phyloP scores from a whole-genome alignment of 1,284 basidiomycete species.

The Athelia sp. region DNA sequence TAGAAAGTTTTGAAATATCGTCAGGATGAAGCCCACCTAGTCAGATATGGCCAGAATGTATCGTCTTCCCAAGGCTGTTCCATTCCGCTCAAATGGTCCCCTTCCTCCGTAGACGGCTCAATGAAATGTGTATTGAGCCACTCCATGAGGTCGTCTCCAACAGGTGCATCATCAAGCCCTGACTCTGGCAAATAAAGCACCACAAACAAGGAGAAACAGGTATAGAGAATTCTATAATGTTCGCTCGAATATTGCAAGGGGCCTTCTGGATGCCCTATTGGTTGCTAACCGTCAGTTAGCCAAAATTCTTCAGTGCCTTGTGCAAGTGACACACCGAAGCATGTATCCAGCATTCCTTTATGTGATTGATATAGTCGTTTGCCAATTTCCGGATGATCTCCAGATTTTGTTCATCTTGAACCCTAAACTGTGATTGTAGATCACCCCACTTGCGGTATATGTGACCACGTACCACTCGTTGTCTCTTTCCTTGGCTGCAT shows the following conservation, averaged over 20 bases:
- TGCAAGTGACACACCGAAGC: conserved; percentile 47
- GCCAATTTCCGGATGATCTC: conserved; percentile 55
- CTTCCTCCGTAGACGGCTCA: conserved; percentile 82
- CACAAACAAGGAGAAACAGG: conserved; percentile 82
- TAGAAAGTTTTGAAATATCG: no score
- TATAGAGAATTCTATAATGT: conserved; percentile 70
- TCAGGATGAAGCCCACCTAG: conserved; percentile 40
- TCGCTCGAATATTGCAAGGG: conserved; percentile 52
- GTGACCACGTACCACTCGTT: conserved; percentile 35
- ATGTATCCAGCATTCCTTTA: conserved; percentile 70
- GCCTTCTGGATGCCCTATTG: conserved; percentile 36
- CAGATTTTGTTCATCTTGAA: conserved; percentile 39
- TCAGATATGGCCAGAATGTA: conserved; percentile 82
- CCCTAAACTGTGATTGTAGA: conserved; percentile 23
- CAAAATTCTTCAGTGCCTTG: conserved; percentile 3
- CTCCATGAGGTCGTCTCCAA: conserved; percentile 93
- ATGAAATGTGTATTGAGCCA: conserved; percentile 93
- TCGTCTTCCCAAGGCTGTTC: conserved; percentile 81
- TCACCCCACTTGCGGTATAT: conserved; percentile 6
- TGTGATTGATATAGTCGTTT: conserved; percentile 67
- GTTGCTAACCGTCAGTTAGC: conserved; percentile 31
- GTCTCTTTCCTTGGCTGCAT: conserved; percentile 31
- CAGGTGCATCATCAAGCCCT: conserved; percentile 78
- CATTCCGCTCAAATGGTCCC: conserved; percentile 70
- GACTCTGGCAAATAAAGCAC: conserved; percentile 82